These are phyloP conservation scores for Chalciporus sp. DNA, from an alignment of 1,284 basidiomycete species.

Conservation along the genomic window DNA sequence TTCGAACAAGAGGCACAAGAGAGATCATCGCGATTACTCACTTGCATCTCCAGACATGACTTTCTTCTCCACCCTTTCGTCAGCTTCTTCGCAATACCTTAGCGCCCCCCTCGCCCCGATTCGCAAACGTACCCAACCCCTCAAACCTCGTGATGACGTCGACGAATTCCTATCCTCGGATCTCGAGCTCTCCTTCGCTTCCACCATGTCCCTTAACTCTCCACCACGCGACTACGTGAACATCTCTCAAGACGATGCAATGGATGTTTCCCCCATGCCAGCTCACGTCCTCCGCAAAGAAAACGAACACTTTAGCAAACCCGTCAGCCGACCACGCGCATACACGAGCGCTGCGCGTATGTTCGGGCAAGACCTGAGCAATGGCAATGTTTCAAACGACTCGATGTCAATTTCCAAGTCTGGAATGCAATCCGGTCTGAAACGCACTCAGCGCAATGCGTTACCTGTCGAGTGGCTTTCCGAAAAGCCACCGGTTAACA, in stretches of 20 bases:
- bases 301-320: conserved; percentile 30
- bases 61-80: conserved; percentile 44
- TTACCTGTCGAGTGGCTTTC: conserved; percentile 66
- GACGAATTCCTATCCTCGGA: conserved; percentile 72
- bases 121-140: conserved; percentile 48
- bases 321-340: conserved; percentile 53
- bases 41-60: conserved; percentile 46
- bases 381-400: conserved; percentile 33
- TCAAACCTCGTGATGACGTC: conserved; percentile 49
- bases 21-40: conserved; percentile 32
- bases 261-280: conserved; percentile 79
- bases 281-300: conserved; percentile 34
- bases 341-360: conserved; percentile 62
- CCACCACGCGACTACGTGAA: conserved; percentile 51
- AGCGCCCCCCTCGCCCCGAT: conserved; percentile 51
- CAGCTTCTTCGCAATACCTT: conserved; percentile 49
- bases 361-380: conserved; percentile 75
- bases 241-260: conserved; percentile 55
- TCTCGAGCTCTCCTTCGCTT: conserved; percentile 78
- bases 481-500: conserved; percentile 19
- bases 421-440: conserved; percentile 45
- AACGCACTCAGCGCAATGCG: conserved; percentile 58
- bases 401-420: conserved; percentile 35
- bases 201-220: conserved; percentile 75
- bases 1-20: conserved; percentile 49